Base-by-base conservation (phyloP, 805 yeast genomes). In the Cyberlindnera nakhonratchasimensis region DNA sequence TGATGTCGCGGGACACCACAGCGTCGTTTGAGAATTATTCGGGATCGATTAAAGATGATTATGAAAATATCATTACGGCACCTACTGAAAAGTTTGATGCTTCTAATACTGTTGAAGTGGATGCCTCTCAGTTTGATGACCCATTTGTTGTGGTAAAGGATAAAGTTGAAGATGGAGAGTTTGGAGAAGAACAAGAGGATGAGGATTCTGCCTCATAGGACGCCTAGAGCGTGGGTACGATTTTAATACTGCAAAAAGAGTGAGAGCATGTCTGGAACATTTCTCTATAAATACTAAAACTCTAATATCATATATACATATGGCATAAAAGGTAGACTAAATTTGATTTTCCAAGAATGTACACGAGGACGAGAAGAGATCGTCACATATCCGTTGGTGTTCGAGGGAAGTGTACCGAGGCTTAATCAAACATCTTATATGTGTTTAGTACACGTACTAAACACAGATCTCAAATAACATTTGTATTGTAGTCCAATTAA, bases 41-140 rank as follows among this genome's bases (percentile, higher is more conserved):
- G 4, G 42, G 37, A 1, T 47, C 54, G 3, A 49, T 49, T 10
- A 46, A 39, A 20, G 54, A 50, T 34, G 57, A 55, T 17, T 57
- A 50, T 42, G 58, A 55, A 28, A 49, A 51, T 29, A 47, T 53
- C 12, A 37, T 30, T 5, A 36, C 44, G 5, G 33, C 42, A 10
- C 46, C 20, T 9, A 38, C 25, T 8, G 42, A 28, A 12, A 18
- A 12, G 25, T 30, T 47, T 33, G 51, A 43, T 18, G 34, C 34
- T 12, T 12, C 41, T n/a, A 40, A 37, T n/a, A 35, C 43, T 3
- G 43, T 32, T 13, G 46, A 20, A 4, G 40, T 35, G 9, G 40
- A 34, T 6, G 29, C 17, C 22, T 11, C 29, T 25, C 31, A 34
- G 19, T 29, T 34, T 24, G 45, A 40, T 8, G 45, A 45, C 12